Percentiles rank a stretch among this genome's conserved stretches.
These are phyloP conservation scores for Guyanaporus albipodus DNA, from an alignment of 768 basidiomycete species.

Conservation along the genomic window DNA sequence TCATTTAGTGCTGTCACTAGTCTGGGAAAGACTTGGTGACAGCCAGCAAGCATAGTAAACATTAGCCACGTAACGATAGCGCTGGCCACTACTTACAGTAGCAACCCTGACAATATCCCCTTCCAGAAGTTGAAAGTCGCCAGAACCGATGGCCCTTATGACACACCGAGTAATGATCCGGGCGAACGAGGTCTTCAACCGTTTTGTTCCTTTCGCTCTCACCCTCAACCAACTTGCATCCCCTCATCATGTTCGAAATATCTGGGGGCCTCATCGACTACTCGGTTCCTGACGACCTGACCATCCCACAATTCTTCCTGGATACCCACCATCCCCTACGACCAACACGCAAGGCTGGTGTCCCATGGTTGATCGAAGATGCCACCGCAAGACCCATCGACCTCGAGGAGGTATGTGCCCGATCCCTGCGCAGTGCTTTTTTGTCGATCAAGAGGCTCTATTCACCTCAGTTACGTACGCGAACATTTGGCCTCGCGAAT, in stretches of 20 bases:
- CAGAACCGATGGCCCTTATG: not conserved
- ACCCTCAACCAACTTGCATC: not conserved
- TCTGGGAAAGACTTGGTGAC: too few species aligned
- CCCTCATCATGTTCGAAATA: conserved; percentile 20
- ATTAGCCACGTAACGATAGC: too few species aligned
- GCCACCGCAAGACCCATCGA: conserved; percentile 41
- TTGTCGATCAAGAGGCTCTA: not conserved
- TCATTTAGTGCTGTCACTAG: too few species aligned
- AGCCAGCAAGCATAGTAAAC: too few species aligned
- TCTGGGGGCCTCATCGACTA: conserved; percentile 30
- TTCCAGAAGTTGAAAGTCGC: not conserved
- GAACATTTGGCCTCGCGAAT: conserved; percentile 53
- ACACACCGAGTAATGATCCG: not conserved
- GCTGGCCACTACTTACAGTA: too few species aligned
- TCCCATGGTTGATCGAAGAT: conserved; percentile 62
- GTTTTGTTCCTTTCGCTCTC: not conserved
- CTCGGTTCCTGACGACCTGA: conserved; percentile 57
- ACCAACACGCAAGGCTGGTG: conserved; percentile 42
- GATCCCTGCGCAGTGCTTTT: not conserved
- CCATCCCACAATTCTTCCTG: conserved; percentile 64
- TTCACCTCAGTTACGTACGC: conserved; percentile 34
- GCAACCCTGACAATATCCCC: too few species aligned
- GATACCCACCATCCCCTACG: conserved; percentile 39
- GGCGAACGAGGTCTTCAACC: too few species aligned
- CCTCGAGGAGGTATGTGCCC: conserved; percentile 44